Conservation (phyloP, 1,284 basidiomycete species). For the Irpex lacteus region DNA sequence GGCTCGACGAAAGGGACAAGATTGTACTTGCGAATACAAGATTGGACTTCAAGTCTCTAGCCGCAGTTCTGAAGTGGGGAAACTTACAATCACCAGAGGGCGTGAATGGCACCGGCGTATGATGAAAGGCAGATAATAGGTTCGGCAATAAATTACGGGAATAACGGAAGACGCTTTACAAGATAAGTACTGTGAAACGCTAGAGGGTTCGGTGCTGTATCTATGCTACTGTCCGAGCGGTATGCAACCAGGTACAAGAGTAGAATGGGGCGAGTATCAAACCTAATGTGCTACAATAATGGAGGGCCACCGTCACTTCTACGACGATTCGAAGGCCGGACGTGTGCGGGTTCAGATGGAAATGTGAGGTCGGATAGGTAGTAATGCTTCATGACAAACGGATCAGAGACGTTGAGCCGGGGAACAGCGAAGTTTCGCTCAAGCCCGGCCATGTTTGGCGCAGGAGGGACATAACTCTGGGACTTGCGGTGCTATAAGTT, state of each 20-base stretch:
- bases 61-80: too few relatives aligned
- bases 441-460: conserved; percentile 3
- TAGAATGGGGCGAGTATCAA: neutral
- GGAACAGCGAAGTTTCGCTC: neutral
- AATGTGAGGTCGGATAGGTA: neutral
- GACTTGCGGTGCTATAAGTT: conserved; percentile 15
- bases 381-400: neutral
- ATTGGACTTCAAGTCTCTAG: neutral
- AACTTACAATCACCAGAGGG: too few relatives aligned
- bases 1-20: neutral
- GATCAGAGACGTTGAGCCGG: neutral
- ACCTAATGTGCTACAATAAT: neutral
- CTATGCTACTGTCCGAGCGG: neutral
- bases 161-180: neutral
- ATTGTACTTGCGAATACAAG: neutral
- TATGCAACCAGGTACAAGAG: neutral
- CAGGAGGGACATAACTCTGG: conserved; percentile 14
- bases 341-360: neutral
- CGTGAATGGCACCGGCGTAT: too few relatives aligned
- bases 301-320: neutral
- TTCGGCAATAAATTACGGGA: neutral
- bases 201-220: neutral
- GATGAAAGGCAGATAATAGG: neutral
- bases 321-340: neutral
- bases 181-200: neutral